Conservation (phyloP, 495 filamentous ascomycete species). For the Penicillium turbatum region DNA sequence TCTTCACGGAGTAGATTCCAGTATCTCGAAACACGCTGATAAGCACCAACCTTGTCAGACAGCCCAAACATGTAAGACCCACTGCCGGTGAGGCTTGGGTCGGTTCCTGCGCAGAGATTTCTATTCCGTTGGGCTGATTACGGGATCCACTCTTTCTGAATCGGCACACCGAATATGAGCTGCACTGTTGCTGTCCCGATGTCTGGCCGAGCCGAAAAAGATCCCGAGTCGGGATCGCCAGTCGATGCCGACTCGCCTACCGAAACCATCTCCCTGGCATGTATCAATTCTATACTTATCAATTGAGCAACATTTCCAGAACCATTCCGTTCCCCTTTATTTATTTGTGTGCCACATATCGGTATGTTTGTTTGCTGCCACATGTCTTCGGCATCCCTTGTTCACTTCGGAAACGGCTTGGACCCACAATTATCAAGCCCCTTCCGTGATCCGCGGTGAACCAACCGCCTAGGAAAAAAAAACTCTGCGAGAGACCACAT, state of each 20-base stretch:
- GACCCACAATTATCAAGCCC: slow-evolving; percentile 16
- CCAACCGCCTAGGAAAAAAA: slow-evolving; percentile 9
- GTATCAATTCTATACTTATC: not conserved
- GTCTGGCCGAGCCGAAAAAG: slow-evolving; percentile 9
- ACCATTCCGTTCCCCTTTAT: not conserved
- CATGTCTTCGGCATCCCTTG: slow-evolving; percentile 7
- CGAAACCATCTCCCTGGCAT: not conserved
- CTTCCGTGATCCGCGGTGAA: slow-evolving; percentile 25
- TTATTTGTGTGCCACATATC: not conserved
- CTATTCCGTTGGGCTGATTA: slow-evolving; percentile 14
- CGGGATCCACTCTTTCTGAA: slow-evolving; percentile 16
- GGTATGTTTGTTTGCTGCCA: not conserved
- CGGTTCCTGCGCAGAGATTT: slow-evolving; percentile 23
- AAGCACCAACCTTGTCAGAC: slow-evolving; percentile 3
- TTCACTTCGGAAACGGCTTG: slow-evolving; percentile 12
- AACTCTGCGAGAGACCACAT: not conserved
- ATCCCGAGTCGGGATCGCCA: slow-evolving; percentile 22
- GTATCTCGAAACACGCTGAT: slow-evolving; percentile 8
- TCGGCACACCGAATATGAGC: slow-evolving; percentile 29
- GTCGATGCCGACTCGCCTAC: not conserved
- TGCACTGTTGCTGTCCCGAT: slow-evolving; percentile 14
- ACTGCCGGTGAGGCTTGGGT: slow-evolving; percentile 25
- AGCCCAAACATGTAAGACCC: slow-evolving; percentile 7
- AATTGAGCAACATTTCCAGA: no score
- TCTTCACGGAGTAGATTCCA: slow-evolving; percentile 2